A percentile compares a stretch with the other conserved stretches of the same genome.
phyloP scores from a whole-genome alignment of 768 basidiomycete genomes.

The Mycena metata region DNA sequence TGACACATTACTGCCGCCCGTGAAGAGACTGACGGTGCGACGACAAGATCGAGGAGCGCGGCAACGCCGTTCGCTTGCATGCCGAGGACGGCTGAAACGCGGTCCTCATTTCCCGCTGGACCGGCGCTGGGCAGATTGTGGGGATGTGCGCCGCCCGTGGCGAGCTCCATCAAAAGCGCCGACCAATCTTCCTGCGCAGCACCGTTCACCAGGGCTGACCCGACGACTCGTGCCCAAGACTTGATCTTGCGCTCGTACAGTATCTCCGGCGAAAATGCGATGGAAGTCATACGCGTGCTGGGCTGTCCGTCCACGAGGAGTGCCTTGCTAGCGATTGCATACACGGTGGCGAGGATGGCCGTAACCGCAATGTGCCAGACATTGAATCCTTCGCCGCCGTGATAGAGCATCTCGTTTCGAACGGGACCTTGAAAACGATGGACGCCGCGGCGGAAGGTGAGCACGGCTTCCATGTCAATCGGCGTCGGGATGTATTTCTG shows the following conservation, averaged over 20 bases:
- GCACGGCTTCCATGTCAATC: constrained; percentile 7
- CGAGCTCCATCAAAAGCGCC: constrained; percentile 6
- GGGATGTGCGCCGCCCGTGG: constrained; percentile 6
- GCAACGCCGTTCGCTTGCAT: constrained; percentile 2
- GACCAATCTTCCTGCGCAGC: constrained; percentile 8
- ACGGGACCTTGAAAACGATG: constrained; percentile 2
- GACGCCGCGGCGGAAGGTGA: neutral
- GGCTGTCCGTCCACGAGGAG: constrained; percentile 8
- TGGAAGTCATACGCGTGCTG: constrained; percentile 8
- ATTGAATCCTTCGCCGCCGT: constrained; percentile 8
- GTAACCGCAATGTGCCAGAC: constrained; percentile 8
- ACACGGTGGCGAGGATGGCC: constrained; percentile 6
- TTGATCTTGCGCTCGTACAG: constrained; percentile 8
- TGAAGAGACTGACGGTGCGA: constrained; percentile 7
- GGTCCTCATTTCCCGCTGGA: constrained; percentile 1
- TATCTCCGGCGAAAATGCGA: constrained; percentile 7
- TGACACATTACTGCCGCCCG: constrained; percentile 5
- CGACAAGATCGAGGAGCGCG: constrained; percentile 8
- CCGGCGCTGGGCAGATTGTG: constrained; percentile 4
- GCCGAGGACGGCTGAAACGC: constrained; percentile 6
- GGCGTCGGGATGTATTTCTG: constrained; percentile 3
- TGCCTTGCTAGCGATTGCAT: constrained; percentile 7
- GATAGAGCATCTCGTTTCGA: constrained; percentile 7
- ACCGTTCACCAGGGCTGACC: constrained; percentile 7
- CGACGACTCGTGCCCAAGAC: constrained; percentile 1